Conservation (phyloP, 2,329 filamentous ascomycete species). For the Xylariaceae sp. region DNA sequence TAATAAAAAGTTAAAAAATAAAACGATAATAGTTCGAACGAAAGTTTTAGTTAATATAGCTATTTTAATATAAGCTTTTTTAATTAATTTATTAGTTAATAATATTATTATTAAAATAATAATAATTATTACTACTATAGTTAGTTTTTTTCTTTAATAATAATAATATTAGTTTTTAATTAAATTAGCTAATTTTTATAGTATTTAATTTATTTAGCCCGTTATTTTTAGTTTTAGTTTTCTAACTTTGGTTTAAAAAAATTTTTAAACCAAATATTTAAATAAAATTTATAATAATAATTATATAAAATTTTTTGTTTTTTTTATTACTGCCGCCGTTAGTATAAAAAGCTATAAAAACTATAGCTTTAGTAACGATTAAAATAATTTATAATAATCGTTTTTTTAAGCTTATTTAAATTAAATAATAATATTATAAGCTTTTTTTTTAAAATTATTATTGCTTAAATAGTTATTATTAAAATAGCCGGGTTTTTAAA, state of each 20-base stretch:
- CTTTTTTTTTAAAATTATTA: background rate
- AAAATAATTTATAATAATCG: no score
- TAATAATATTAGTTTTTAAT: background rate
- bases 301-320: no score
- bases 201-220: background rate
- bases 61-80: background rate
- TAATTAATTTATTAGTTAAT: background rate
- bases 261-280: no score
- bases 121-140: background rate
- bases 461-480: background rate
- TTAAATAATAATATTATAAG: background rate
- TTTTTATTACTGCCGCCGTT: background rate
- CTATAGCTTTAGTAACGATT: no score
- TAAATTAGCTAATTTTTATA: background rate
- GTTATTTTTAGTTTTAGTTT: no score
- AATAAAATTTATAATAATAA: no score
- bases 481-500: background rate
- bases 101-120: background rate
- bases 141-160: background rate
- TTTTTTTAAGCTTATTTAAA: no score
- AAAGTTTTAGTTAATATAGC: background rate
- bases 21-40: background rate
- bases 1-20: background rate
- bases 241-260: no score
- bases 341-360: slow-evolving; percentile 1